A percentile compares a stretch with the other conserved stretches of the same genome.
Evolutionary conservation across 441 rosid species (phyloP).

Genomic region (Gossypium schwendimanii): DNA sequence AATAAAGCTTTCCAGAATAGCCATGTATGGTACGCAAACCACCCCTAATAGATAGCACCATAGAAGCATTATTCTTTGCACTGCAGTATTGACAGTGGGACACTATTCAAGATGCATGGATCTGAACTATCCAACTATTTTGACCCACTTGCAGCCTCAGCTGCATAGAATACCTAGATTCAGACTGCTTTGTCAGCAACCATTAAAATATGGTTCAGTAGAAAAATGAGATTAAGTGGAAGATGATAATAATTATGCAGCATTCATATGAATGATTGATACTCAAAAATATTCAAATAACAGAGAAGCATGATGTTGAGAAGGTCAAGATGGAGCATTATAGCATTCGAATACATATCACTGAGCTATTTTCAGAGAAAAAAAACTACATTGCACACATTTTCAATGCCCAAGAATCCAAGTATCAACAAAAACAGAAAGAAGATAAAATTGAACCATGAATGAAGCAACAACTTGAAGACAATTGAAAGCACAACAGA

Average conservation of each 20-base stretch:
- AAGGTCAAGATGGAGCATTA: neutral
- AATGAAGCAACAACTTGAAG: neutral
- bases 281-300: neutral
- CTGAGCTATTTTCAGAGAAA: neutral
- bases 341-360: neutral
- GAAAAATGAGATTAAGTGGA: neutral
- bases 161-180: neutral
- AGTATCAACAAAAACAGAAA: neutral
- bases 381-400: neutral
- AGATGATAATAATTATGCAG: neutral
- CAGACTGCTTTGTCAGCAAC: neutral
- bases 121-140: neutral
- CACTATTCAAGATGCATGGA: neutral
- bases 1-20: neutral
- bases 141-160: neutral
- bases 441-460: neutral
- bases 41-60: neutral
- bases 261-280: neutral
- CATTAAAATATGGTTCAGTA: neutral
- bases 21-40: neutral
- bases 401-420: neutral
- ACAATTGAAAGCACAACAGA: constrained; percentile 1
- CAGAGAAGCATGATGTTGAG: neutral
- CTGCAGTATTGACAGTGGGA: neutral
- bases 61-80: constrained; percentile 1